Conservation (phyloP, 2,329 filamentous ascomycete genomes). For the Botryotinia convoluta region DNA sequence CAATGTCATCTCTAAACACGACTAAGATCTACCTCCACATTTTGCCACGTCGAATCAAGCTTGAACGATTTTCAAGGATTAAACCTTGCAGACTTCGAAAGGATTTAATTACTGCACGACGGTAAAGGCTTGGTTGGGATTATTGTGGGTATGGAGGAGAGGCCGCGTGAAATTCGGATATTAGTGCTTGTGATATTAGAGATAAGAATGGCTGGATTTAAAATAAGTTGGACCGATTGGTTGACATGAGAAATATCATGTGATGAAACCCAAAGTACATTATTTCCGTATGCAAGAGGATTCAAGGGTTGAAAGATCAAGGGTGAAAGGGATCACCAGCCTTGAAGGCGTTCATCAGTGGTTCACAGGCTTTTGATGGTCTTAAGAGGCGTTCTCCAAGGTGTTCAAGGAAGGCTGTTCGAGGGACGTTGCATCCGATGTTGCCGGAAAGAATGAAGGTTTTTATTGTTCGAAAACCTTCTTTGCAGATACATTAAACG, state of each 20-base stretch:
- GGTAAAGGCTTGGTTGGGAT: neutral
- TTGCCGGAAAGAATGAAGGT: neutral
- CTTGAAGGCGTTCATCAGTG: neutral
- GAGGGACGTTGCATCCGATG: neutral
- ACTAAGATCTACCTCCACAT: conserved; percentile 18
- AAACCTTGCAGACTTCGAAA: neutral
- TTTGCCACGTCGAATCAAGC: conserved; percentile 9
- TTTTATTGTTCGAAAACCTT: neutral
- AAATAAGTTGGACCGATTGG: conserved; percentile 8
- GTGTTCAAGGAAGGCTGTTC: neutral
- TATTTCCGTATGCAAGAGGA: neutral
- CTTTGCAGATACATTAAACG: neutral
- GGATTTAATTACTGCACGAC: conserved; percentile 3
- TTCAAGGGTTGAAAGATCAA: neutral
- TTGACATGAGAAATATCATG: neutral
- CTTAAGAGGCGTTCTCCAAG: neutral
- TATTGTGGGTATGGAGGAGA: conserved; percentile 11
- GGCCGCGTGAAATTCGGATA: conserved; percentile 11
- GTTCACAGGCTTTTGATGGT: neutral
- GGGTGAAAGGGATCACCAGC: neutral
- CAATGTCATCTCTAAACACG: neutral
- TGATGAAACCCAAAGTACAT: neutral
- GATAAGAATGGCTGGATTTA: conserved; percentile 13
- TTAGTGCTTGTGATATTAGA: neutral
- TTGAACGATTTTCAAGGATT: neutral